phyloP scores from a whole-genome alignment of 257 asterid genomes.

The Solanum peruvianum region DNA sequence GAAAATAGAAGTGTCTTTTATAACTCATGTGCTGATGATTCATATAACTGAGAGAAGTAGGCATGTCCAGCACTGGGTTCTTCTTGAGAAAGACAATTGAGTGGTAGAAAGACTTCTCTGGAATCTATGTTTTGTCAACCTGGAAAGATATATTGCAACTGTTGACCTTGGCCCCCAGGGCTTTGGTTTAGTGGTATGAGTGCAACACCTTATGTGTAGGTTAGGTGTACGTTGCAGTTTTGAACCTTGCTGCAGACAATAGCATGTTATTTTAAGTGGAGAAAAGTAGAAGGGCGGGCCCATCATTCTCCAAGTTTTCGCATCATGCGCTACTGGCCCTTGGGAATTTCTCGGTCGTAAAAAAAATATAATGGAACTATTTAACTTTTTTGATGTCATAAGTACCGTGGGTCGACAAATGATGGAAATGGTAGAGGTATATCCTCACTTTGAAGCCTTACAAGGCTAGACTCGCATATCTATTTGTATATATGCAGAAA shows the following conservation, averaged over 20 bases:
- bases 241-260: background rate
- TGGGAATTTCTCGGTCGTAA: background rate
- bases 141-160: background rate
- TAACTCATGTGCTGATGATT: background rate
- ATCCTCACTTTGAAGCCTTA: background rate
- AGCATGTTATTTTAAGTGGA: background rate
- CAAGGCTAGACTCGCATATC: background rate
- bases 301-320: background rate
- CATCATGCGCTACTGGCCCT: background rate
- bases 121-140: background rate
- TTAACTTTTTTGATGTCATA: background rate
- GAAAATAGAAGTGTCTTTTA: background rate
- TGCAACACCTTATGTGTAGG: background rate
- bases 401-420: background rate
- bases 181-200: background rate
- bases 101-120: background rate
- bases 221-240: background rate
- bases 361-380: background rate
- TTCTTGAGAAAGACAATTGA: background rate
- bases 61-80: background rate
- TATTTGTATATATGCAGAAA: background rate
- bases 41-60: background rate
- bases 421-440: background rate
- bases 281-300: background rate
- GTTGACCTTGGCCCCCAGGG: background rate